Conservation (phyloP, 2,329 filamentous ascomycete species). For the Westerdykella sp. region DNA sequence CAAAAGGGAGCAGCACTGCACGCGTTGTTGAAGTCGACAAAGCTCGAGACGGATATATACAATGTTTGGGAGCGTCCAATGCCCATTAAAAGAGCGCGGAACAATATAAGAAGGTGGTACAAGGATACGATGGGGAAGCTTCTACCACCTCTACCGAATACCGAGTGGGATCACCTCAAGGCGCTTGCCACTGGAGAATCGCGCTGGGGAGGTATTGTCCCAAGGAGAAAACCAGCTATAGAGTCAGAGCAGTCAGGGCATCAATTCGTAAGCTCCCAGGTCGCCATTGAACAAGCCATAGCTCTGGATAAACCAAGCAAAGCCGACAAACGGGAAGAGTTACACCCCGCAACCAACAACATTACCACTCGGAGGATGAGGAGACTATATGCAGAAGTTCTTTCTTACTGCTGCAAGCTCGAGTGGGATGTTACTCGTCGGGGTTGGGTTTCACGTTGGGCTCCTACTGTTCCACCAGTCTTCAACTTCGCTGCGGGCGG, state of each 20-base stretch:
- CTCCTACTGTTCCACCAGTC: constrained; percentile 8
- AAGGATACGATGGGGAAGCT: constrained; percentile 38
- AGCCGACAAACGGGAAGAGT: constrained; percentile 18
- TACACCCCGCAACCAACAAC: constrained; percentile 23
- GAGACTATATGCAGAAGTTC: constrained; percentile 40
- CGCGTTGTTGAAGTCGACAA: constrained; percentile 18
- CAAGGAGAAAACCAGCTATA: constrained; percentile 13
- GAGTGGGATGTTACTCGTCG: constrained; percentile 29
- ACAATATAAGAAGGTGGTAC: constrained; percentile 41
- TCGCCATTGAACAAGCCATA: constrained; percentile 14
- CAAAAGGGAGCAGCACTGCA: constrained; percentile 13
- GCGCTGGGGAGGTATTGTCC: constrained; percentile 19
- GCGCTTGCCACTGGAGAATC: constrained; percentile 34
- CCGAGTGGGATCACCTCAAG: constrained; percentile 41
- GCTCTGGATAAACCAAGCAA: constrained; percentile 22
- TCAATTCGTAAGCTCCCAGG: constrained; percentile 4
- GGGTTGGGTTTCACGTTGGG: constrained; percentile 26
- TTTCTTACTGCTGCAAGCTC: constrained; percentile 40
- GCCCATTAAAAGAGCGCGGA: constrained; percentile 40
- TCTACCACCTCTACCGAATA: constrained; percentile 40
- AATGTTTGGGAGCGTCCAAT: constrained; percentile 45
- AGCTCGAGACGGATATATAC: constrained; percentile 35
- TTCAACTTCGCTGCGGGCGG: constrained; percentile 16
- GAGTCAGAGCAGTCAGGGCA: not conserved
- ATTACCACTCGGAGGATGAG: constrained; percentile 43